A percentile compares a stretch with the other conserved stretches of the same genome.
Conservation (phyloP, 2,329 filamentous ascomycete genomes). For the Capronia coronata region DNA sequence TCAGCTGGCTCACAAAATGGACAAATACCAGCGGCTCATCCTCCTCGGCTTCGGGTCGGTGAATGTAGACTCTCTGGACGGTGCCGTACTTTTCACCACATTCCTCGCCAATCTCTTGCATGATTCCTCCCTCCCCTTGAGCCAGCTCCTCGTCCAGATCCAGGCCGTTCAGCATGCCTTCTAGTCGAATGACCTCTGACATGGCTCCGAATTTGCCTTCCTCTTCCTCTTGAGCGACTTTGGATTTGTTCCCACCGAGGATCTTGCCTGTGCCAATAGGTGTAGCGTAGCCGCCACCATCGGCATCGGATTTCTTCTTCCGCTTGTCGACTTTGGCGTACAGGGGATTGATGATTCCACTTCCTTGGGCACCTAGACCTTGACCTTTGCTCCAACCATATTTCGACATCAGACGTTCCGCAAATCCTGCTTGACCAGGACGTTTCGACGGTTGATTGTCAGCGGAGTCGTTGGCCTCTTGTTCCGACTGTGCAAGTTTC, state of each 20-base stretch:
- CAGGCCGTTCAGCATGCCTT: slow-evolving; percentile 80
- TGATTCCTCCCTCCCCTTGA: slow-evolving; percentile 55
- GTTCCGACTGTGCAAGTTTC: slow-evolving; percentile 34
- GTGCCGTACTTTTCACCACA: slow-evolving; percentile 83
- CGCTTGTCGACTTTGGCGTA: slow-evolving; percentile 79
- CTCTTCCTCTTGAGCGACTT: slow-evolving; percentile 48
- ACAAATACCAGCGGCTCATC: slow-evolving; percentile 69
- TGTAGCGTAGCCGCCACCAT: slow-evolving; percentile 70
- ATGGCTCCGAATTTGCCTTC: slow-evolving; percentile 61
- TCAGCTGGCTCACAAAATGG: slow-evolving; percentile 80
- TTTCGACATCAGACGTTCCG: slow-evolving; percentile 80
- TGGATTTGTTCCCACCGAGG: slow-evolving; percentile 55
- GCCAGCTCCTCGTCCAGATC: slow-evolving; percentile 73
- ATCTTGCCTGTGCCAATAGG: slow-evolving; percentile 69
- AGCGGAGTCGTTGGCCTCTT: slow-evolving; percentile 29
- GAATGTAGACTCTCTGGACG: slow-evolving; percentile 71
- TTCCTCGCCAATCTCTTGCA: slow-evolving; percentile 93
- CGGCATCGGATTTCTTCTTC: slow-evolving; percentile 68
- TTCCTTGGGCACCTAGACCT: slow-evolving; percentile 73
- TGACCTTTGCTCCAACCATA: slow-evolving; percentile 88
- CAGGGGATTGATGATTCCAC: slow-evolving; percentile 78
- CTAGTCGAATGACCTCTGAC: slow-evolving; percentile 74
- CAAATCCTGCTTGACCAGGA: slow-evolving; percentile 78
- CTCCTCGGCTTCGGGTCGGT: slow-evolving; percentile 34
- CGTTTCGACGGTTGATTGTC: slow-evolving; percentile 53